A percentile compares a stretch with the other conserved stretches of the same genome.
phyloP scores from a whole-genome alignment of 1,284 basidiomycete species.

The Sphaerobolus stellatus region DNA sequence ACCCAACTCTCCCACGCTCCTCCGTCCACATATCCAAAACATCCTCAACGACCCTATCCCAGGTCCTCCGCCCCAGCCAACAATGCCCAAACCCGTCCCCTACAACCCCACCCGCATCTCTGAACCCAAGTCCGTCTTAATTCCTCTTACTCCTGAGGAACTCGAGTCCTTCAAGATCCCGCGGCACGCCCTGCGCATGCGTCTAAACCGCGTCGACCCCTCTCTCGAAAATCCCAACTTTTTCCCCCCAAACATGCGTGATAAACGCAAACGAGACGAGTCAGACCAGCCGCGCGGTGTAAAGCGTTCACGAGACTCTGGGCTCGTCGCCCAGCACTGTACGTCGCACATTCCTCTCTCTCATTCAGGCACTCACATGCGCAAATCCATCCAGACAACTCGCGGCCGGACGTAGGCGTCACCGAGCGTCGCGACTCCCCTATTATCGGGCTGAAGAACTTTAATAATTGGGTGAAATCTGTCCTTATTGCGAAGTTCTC shows the following conservation, averaged over 20 bases:
- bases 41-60: conserved; percentile 7
- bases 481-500: conserved; percentile 89
- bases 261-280: conserved; percentile 57
- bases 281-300: conserved; percentile 39
- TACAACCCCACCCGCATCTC: conserved; percentile 68
- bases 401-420: conserved; percentile 87
- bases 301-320: conserved; percentile 64
- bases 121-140: conserved; percentile 57
- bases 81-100: conserved; percentile 38
- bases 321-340: conserved; percentile 73
- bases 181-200: conserved; percentile 32
- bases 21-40: conserved; percentile 8
- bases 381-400: conserved; percentile 66
- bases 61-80: conserved; percentile 23
- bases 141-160: conserved; percentile 64
- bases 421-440: conserved; percentile 85
- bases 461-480: conserved; percentile 99
- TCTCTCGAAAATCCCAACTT: conserved; percentile 10
- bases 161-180: conserved; percentile 57
- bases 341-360: conserved; percentile 30
- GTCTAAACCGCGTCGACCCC: conserved; percentile 2
- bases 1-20: conserved; percentile 12
- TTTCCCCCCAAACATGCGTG: conserved; percentile 36
- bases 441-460: conserved; percentile 94
- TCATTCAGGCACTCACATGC: conserved; percentile 8